These are phyloP conservation scores for Lumnitzera racemosa DNA, from an alignment of 345 rosid genomes.

Conservation along the genomic window DNA sequence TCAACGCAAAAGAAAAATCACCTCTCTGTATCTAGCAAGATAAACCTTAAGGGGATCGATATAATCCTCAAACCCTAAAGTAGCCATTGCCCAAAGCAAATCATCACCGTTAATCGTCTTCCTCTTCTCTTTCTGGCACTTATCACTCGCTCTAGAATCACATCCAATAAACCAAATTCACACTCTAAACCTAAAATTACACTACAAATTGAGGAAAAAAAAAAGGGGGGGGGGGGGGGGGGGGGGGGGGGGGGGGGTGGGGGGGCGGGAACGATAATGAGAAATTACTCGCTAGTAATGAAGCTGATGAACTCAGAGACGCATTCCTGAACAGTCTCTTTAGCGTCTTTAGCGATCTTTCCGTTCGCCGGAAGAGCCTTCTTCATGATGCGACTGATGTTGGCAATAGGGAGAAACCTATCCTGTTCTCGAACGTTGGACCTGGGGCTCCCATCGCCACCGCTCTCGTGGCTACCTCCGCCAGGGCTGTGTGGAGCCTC, in stretches of 20 bases:
- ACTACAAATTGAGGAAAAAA: neutral
- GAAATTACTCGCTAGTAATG: constrained; percentile 77
- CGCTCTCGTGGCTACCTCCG: constrained; percentile 5
- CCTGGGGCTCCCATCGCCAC: constrained; percentile 54
- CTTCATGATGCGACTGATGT: constrained; percentile 84
- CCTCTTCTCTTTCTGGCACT: constrained; percentile 91
- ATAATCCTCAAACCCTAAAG: constrained; percentile 85
- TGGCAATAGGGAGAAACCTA: constrained; percentile 76
- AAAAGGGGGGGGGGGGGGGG: no score
- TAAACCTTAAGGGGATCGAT: constrained; percentile 73
- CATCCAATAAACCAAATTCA: neutral
- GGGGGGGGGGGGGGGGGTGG: no score
- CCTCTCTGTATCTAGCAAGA: constrained; percentile 68
- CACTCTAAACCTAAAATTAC: neutral
- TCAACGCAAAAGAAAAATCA: constrained; percentile 2
- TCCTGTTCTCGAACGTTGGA: constrained; percentile 68
- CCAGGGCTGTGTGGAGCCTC: constrained; percentile 42
- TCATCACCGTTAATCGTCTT: constrained; percentile 88
- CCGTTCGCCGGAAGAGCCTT: constrained; percentile 76
- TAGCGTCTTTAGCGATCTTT: constrained; percentile 80
- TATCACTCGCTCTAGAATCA: constrained; percentile 70
- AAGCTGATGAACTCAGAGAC: constrained; percentile 88
- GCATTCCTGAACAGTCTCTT: constrained; percentile 85
- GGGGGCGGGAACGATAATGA: no score
- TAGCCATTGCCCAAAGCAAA: constrained; percentile 90